Base-by-base conservation (phyloP, 1,284 basidiomycete genomes). In the Pyrrhoderma noxium region DNA sequence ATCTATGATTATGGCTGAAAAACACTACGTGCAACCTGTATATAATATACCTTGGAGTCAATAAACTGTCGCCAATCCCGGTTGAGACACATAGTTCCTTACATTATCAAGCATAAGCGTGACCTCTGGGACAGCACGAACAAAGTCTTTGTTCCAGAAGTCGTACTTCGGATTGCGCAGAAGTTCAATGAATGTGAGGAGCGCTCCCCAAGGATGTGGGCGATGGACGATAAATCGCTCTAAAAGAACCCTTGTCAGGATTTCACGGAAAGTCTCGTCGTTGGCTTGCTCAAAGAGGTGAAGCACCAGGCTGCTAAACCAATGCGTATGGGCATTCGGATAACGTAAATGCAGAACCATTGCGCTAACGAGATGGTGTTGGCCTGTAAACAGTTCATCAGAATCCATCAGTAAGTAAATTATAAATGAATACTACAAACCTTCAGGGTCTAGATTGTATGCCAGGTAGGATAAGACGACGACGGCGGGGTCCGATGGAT, bases 131-230 rank as follows among this genome's bases (percentile, higher is more conserved):
- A 82, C 82, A 62, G 87, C 76, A 58, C 80, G 81, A 59, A 89
- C 77, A 64, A 89, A 91, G 53, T 86, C 82, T 64, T 85, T 87
- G 72, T 72, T 83, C 86, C 88, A 89, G 72, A 91, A 92, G 56
- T 88, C 85, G 60, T 90, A 90, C 68, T 85, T 88, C 49, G 79
- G 76, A 66, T 89, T 90, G 56, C 83, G 79, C 47, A 94, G 77
- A 55, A 95, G 71, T 70, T 96, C 92, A 61, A 94, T 92, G 70
- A 98, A 96, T 1, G 92, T 93, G 60, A 92, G 82, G 56, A 97
- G 70, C 40, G 93, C 82, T 53, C 94, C 95, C 92, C 93, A 98
- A n/a, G 95, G 93, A 63, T 98, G 94, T 49, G 95, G 95, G 40
- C 92, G 84, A 64, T 93, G 83, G 50, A 93, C 93, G 54, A 98